These are phyloP conservation scores for Xylariaceae sp. DNA, from an alignment of 2,329 filamentous ascomycete genomes.

Conservation along the genomic window DNA sequence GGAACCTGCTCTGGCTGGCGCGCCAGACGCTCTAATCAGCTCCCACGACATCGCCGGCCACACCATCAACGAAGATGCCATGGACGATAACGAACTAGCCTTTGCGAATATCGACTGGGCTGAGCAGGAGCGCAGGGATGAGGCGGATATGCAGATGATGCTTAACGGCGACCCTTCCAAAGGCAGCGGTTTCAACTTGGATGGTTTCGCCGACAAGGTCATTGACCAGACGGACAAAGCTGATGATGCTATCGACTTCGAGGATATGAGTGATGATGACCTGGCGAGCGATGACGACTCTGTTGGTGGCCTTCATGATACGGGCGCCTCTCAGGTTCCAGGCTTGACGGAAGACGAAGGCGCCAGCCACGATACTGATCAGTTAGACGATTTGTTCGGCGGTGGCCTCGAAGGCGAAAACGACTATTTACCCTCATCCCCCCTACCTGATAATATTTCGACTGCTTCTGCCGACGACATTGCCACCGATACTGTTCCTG, in stretches of 20 bases:
- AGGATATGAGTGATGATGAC: constrained; percentile 88
- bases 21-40: constrained; percentile 15
- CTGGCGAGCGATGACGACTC: constrained; percentile 63
- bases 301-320: constrained; percentile 28
- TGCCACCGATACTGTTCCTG: neutral
- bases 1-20: constrained; percentile 9
- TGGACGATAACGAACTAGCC: constrained; percentile 20
- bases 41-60: constrained; percentile 13
- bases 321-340: constrained; percentile 42
- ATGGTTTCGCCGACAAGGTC: constrained; percentile 34
- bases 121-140: constrained; percentile 27
- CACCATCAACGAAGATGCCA: constrained; percentile 26
- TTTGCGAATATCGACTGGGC: constrained; percentile 28
- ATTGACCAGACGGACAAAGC: constrained; percentile 73
- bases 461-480: neutral
- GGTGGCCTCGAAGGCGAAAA: constrained; percentile 45
- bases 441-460: constrained; percentile 34
- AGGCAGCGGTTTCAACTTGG: constrained; percentile 38
- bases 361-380: constrained; percentile 51
- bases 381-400: constrained; percentile 61
- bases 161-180: constrained; percentile 47
- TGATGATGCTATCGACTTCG: constrained; percentile 84
- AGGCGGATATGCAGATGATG: constrained; percentile 39
- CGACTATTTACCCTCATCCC: constrained; percentile 40
- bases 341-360: constrained; percentile 55